Conservation (phyloP, 75 land plant species). For the Pinus albicaulis region DNA sequence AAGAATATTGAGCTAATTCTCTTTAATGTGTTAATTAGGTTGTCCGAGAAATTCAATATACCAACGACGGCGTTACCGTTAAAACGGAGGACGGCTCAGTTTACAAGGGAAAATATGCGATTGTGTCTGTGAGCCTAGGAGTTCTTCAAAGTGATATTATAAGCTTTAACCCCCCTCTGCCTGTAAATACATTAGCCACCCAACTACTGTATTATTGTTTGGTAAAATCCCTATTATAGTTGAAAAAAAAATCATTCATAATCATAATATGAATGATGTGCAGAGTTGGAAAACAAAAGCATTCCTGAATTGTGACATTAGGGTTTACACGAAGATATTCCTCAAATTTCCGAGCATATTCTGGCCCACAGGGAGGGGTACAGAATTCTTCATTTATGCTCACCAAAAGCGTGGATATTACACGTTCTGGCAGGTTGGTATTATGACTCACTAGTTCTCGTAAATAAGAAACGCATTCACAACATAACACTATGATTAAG, state of each 20-base stretch:
- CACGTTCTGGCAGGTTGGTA: conserved; percentile 54
- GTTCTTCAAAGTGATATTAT: conserved; percentile 76
- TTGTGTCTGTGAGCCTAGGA: conserved; percentile 74
- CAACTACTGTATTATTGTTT: too few species aligned
- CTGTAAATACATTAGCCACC: conserved; percentile 38
- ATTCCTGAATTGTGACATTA: conserved; percentile 51
- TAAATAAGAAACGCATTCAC: too few species aligned
- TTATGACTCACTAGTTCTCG: too few species aligned
- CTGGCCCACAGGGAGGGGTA: conserved; percentile 59
- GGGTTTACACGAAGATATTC: conserved; percentile 65
- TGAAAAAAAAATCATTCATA: too few species aligned
- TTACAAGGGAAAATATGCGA: conserved; percentile 57
- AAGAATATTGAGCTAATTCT: too few species aligned
- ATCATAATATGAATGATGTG: too few species aligned
- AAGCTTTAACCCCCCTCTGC: conserved; percentile 56
- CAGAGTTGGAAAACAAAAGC: conserved; percentile 38
- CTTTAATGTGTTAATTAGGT: conserved; percentile 24
- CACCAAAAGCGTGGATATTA: conserved; percentile 59
- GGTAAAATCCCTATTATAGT: too few species aligned
- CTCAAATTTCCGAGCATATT: conserved; percentile 54
- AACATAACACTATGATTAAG: too few species aligned
- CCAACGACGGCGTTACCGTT: conserved; percentile 37
- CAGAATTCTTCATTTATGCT: conserved; percentile 54
- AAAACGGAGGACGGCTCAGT: conserved; percentile 66
- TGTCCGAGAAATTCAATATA: conserved; percentile 49